These are phyloP conservation scores for Thuidium tamariscinum DNA, from an alignment of 225 moss, liverwort and hornwort genomes.

Conservation along the genomic window DNA sequence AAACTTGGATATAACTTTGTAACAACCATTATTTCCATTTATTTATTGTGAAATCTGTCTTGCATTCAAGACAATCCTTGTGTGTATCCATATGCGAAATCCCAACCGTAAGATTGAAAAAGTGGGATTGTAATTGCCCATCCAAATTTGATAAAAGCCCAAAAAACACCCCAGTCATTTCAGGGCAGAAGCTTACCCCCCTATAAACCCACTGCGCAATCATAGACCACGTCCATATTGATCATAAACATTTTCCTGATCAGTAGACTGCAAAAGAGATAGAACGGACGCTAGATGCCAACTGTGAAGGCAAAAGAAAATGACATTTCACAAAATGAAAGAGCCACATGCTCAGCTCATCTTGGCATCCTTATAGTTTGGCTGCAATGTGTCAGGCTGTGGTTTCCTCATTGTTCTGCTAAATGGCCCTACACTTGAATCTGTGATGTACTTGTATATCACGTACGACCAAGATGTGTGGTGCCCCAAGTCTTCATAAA, in stretches of 20 bases:
- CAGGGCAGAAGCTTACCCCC: too few species aligned
- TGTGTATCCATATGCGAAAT: neutral
- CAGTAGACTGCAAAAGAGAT: neutral
- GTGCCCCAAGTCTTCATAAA: conserved; percentile 61
- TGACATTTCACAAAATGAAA: neutral
- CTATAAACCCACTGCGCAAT: neutral
- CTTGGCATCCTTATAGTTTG: neutral
- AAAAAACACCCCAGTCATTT: neutral
- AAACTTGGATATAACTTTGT: neutral
- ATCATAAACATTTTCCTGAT: neutral
- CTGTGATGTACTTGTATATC: conserved; percentile 82
- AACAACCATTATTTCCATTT: too few species aligned
- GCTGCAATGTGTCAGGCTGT: conserved; percentile 9
- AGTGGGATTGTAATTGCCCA: neutral
- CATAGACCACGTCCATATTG: neutral
- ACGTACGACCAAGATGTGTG: conserved; percentile 85
- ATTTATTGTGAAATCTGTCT: neutral
- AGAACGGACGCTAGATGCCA: neutral
- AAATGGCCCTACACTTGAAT: conserved; percentile 80
- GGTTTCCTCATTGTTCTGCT: conserved; percentile 81
- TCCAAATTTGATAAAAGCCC: too few species aligned
- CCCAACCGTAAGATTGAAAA: neutral
- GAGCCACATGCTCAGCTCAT: conserved; percentile 12
- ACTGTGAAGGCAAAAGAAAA: neutral
- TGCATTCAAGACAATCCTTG: neutral